phyloP scores from a whole-genome alignment of 306 rosid species.

The cucumber (Cucumis sativus) region DNA sequence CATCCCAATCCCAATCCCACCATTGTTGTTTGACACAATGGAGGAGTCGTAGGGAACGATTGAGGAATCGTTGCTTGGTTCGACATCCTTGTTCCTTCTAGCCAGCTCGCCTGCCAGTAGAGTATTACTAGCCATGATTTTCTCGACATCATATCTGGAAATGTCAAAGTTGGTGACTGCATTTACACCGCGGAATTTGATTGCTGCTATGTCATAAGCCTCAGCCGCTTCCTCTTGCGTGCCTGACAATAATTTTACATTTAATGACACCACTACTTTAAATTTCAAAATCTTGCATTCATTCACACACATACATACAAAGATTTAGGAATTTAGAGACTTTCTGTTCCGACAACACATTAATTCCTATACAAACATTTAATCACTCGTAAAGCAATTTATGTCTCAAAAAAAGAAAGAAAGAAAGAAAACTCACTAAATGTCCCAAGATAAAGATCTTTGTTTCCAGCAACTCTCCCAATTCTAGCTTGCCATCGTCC shows the following conservation, averaged over 20 bases:
- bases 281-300: neutral
- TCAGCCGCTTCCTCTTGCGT: slow-evolving; percentile 20
- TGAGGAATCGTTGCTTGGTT: neutral
- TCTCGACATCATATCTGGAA: slow-evolving; percentile 8
- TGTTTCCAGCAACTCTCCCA: slow-evolving; percentile 64
- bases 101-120: slow-evolving; percentile 6
- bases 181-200: slow-evolving; percentile 17
- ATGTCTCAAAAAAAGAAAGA: neutral
- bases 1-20: neutral
- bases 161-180: slow-evolving; percentile 17
- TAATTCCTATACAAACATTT: neutral
- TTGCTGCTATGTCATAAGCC: slow-evolving; percentile 16
- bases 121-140: slow-evolving; percentile 10
- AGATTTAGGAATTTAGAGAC: neutral
- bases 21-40: neutral
- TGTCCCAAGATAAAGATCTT: slow-evolving; percentile 64
- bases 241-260: neutral
- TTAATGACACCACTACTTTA: neutral
- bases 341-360: neutral
- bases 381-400: neutral
- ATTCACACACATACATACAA: neutral
- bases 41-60: neutral
- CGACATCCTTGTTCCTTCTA: slow-evolving; percentile 18
- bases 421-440: slow-evolving; percentile 29
- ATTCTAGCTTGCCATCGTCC: slow-evolving; percentile 70